Evolutionary conservation across 2,329 filamentous ascomycete genomes (phyloP), one percentile per base, ranked within the genome.

Genomic region (Aspergillus tamarii): DNA sequence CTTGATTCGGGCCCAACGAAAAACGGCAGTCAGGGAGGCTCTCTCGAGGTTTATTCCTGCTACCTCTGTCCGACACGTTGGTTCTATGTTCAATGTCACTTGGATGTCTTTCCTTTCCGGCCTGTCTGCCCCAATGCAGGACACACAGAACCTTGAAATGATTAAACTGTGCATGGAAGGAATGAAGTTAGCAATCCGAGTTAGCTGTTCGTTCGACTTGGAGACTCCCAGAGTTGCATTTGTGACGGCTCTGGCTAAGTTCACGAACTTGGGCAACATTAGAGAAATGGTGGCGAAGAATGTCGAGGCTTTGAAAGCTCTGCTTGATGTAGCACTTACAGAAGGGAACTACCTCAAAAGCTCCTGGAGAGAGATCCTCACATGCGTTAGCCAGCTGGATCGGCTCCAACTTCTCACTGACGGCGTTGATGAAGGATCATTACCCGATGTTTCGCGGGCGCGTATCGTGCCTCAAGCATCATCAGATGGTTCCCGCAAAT

Each of bases 81-180:
- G 95, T 0, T 93, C 95, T 0, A 99, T 99, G 95, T 98, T 99
- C 74, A 94, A 97, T 72, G 93, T 97, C 28, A 96, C 93, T 0
- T 99, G 95, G 95, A 99, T 98, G 94, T 97, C 94, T 11, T 96
- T 97, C 78, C 91, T 99, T 73, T 98, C 94, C 6, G 94, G 94
- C 0, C 85, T 99, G 30, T 97, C 94, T 1, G 94, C 92, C 57
- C 92, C 96, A 70, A 94, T 95, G 76, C 95, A 98, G 71, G 94
- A 97, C 74, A 91, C 92, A 0, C 92, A 96, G 70, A 97, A 97
- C 72, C 84, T 97, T 5, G 93, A 97, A 69, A 92, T 95, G 19
- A 94, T 97, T 77, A 93, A 90, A 74, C 81, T 97, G 8, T 99
- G 95, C 73, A 90, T 99, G 72, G 94, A 99, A 74, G 95, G 95